Conservation (phyloP, 2,329 filamentous ascomycete species). For the Zymoseptoria passerinii region DNA sequence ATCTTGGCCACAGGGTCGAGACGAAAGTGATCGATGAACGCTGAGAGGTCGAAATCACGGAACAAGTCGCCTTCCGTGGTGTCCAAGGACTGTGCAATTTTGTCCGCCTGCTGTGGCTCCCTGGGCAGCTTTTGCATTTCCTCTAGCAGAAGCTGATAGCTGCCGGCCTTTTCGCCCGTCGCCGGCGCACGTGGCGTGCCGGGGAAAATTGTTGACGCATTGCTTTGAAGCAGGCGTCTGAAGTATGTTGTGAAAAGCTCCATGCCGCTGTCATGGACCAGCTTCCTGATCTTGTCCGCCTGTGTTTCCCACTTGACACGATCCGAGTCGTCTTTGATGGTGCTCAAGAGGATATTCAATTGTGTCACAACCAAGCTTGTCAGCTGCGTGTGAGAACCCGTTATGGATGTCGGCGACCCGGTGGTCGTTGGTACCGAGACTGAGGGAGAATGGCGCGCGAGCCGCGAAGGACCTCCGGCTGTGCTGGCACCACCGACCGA, state of each 20-base stretch:
- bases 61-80: constrained; percentile 86
- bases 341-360: constrained; percentile 86
- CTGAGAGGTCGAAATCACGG: constrained; percentile 90
- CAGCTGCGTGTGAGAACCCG: constrained; percentile 46
- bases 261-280: constrained; percentile 98
- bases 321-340: constrained; percentile 89
- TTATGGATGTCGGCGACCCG: constrained; percentile 45
- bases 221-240: constrained; percentile 80
- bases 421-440: constrained; percentile 46
- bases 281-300: constrained; percentile 85
- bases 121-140: constrained; percentile 82
- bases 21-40: constrained; percentile 93
- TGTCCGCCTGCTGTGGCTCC: constrained; percentile 73
- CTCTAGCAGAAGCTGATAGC: constrained; percentile 70
- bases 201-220: constrained; percentile 86
- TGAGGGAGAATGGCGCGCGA: constrained; percentile 53
- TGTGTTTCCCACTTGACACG: constrained; percentile 87
- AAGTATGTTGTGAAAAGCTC: constrained; percentile 97
- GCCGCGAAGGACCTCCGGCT: constrained; percentile 47
- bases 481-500: constrained; percentile 44
- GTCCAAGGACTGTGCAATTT: constrained; percentile 90
- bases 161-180: constrained; percentile 57
- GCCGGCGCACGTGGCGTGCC: constrained; percentile 56
- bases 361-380: constrained; percentile 93
- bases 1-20: constrained; percentile 83